These are phyloP conservation scores for Cercospora zeina DNA, from an alignment of 2,329 filamentous ascomycete species.

Conservation along the genomic window DNA sequence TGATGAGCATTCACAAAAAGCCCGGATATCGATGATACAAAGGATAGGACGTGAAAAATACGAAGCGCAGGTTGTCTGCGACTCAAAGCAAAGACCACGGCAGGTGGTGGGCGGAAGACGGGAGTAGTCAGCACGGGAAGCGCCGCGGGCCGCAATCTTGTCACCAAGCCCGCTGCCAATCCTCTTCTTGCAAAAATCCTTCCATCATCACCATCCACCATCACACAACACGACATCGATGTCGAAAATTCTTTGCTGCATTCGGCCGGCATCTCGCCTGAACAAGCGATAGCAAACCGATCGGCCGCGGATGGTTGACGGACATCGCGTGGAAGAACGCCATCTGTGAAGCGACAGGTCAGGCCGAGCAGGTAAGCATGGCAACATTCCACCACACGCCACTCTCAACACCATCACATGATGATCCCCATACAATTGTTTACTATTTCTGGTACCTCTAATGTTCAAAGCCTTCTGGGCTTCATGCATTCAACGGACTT, in stretches of 20 bases:
- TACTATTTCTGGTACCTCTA: slow-evolving; percentile 94
- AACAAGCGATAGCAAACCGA: background rate
- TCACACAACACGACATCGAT: background rate
- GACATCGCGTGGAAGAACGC: background rate
- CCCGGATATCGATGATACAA: too few species aligned
- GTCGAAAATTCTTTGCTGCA: slow-evolving; percentile 10
- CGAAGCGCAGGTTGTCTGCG: background rate
- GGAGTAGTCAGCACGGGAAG: background rate
- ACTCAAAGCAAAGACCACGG: background rate
- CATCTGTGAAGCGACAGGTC: background rate
- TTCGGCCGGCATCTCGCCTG: slow-evolving; percentile 13
- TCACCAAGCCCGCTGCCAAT: background rate
- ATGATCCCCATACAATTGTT: slow-evolving; percentile 43
- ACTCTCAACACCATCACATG: slow-evolving; percentile 10
- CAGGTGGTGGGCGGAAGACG: background rate
- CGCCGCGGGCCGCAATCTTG: background rate
- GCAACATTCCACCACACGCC: background rate
- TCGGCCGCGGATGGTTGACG: background rate
- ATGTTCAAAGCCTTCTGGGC: slow-evolving; percentile 66
- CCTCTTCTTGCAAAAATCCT: slow-evolving; percentile 4
- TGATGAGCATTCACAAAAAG: too few species aligned
- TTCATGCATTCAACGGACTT: slow-evolving; percentile 85
- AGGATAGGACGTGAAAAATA: background rate
- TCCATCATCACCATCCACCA: background rate
- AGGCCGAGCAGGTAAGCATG: background rate